These are phyloP conservation scores for Calonectria ilicicola DNA, from an alignment of 2,329 filamentous ascomycete species.

Conservation along the genomic window DNA sequence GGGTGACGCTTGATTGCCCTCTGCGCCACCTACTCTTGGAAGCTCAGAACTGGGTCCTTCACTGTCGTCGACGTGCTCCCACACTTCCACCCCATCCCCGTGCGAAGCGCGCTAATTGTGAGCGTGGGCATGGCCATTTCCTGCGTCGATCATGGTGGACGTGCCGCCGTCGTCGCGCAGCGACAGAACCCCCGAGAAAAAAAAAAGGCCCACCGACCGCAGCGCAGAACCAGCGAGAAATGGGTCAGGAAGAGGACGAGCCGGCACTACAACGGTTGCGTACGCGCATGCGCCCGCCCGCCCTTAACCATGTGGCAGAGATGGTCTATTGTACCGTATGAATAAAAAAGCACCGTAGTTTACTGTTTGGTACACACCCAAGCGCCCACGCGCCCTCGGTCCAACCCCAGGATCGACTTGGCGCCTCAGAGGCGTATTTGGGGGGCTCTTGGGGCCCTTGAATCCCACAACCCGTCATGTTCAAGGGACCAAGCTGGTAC, in stretches of 20 bases:
- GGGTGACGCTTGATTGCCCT: background rate
- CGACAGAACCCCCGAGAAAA: background rate
- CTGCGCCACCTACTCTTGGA: background rate
- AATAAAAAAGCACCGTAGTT: background rate
- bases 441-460: background rate
- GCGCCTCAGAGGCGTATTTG: background rate
- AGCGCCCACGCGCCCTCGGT: slow-evolving; percentile 5
- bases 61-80: background rate
- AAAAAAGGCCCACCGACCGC: slow-evolving; percentile 4
- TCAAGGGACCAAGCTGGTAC: background rate
- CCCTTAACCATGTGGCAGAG: slow-evolving; percentile 9
- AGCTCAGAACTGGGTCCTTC: background rate
- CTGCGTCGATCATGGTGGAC: slow-evolving; percentile 26
- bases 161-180: background rate
- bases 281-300: background rate
- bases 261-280: background rate
- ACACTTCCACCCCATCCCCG: slow-evolving; percentile 2
- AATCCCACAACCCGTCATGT: slow-evolving; percentile 13
- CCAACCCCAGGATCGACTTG: slow-evolving; percentile 10
- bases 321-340: background rate
- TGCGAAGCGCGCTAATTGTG: slow-evolving; percentile 14
- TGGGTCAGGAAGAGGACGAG: background rate
- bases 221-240: background rate
- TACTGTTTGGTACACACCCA: background rate
- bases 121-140: slow-evolving; percentile 14